Conservation (phyloP, 441 rosid genomes). For the Manihot esculenta region DNA sequence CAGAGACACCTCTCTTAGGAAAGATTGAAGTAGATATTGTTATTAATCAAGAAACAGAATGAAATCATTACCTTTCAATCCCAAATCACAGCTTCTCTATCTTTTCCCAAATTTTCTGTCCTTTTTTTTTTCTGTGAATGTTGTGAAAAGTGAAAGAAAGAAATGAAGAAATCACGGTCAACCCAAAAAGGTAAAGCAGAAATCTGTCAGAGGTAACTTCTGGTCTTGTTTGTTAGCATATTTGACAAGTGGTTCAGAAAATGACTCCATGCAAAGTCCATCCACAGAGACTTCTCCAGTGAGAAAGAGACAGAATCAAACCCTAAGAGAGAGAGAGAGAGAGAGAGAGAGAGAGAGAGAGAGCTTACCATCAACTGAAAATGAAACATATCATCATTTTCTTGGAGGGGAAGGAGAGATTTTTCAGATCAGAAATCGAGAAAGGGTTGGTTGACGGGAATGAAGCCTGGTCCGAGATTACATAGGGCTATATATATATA, state of each 20-base stretch:
- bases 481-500: constrained; percentile 22
- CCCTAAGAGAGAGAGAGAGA: not conserved
- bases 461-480: constrained; percentile 71
- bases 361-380: not conserved
- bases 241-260: constrained; percentile 5
- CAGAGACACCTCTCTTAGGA: not conserved
- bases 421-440: constrained; percentile 13
- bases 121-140: not conserved
- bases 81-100: not conserved
- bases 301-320: not conserved
- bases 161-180: not conserved
- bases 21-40: not conserved
- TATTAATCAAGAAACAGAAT: not conserved
- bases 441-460: constrained; percentile 47
- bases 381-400: not conserved
- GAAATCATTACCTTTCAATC: not conserved
- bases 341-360: not conserved
- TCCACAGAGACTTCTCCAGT: not conserved
- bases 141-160: too few species aligned
- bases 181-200: constrained; percentile 3
- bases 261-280: constrained; percentile 16
- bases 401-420: not conserved
- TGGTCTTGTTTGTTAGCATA: constrained; percentile 3
- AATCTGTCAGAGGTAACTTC: constrained; percentile 11
- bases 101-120: not conserved